phyloP scores from a whole-genome alignment of 345 rosid species.

The Gossypium raimondii region DNA sequence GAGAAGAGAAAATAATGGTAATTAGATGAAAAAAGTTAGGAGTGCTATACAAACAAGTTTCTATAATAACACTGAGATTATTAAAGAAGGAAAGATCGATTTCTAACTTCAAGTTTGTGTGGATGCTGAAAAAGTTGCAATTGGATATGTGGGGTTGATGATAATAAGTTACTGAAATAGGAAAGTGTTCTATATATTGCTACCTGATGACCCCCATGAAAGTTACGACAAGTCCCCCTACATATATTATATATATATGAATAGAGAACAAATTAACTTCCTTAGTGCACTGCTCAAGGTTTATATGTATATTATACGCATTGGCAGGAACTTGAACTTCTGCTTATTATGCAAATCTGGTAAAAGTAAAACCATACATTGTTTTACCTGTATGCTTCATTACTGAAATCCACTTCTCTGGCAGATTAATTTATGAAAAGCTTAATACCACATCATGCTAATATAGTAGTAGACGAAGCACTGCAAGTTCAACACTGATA shows the following conservation, averaged over 20 bases:
- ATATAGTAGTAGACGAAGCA: too few relatives aligned
- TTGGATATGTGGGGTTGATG: not conserved
- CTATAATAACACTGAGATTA: not conserved
- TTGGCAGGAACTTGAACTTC: not conserved
- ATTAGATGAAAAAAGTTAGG: not conserved
- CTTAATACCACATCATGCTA: not conserved
- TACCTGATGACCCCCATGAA: not conserved
- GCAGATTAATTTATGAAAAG: not conserved
- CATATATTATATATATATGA: too few relatives aligned
- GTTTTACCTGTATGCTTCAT: not conserved
- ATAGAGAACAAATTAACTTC: not conserved
- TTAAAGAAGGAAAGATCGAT: not conserved
- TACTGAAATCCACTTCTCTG: not conserved
- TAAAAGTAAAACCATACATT: not conserved
- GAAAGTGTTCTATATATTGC: not conserved
- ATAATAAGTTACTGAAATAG: not conserved
- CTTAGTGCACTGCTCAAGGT: not conserved
- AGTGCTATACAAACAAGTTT: not conserved
- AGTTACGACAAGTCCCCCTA: not conserved
- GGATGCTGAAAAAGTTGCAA: not conserved
- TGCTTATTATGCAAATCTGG: not conserved
- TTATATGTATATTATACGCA: not conserved
- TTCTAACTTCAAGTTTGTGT: conserved; percentile 1
- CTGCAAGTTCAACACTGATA: conserved; percentile 2
- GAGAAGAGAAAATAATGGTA: not conserved